Evolutionary conservation across 495 filamentous ascomycete genomes (phyloP).

Genomic region (Parathielavia appendiculata): DNA sequence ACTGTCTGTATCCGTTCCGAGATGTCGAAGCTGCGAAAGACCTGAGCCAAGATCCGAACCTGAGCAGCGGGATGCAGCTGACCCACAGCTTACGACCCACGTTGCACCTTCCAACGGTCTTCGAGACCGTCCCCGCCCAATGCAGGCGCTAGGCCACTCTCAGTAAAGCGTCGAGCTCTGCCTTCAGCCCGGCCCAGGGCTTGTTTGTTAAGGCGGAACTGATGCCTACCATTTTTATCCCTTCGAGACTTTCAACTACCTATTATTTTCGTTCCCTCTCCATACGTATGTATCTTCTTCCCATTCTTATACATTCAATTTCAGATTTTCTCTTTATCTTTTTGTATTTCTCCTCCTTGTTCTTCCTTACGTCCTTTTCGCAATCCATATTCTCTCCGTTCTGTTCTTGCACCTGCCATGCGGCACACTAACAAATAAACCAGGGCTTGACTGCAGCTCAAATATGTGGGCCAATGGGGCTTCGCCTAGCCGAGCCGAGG

Average conservation of each 20-base stretch:
- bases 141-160: constrained; percentile 18
- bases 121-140: constrained; percentile 18
- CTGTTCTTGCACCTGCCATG: no score
- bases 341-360: no score
- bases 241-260: no score
- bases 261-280: no score
- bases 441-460: neutral
- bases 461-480: constrained; percentile 19
- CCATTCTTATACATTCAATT: no score
- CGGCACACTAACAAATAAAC: no score
- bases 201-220: no score
- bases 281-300: no score
- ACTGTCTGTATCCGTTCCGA: neutral
- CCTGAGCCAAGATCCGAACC: neutral
- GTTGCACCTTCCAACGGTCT: constrained; percentile 26
- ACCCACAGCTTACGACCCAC: constrained; percentile 1
- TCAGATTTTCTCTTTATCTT: no score
- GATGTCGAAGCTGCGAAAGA: neutral
- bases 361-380: no score
- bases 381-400: no score
- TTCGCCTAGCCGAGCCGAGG: constrained; percentile 14
- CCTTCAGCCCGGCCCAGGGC: neutral
- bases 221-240: no score
- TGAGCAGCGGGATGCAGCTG: constrained; percentile 4
- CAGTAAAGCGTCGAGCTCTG: constrained; percentile 26